phyloP scores from a whole-genome alignment of 768 basidiomycete genomes.

The Macrocybe gigantea region DNA sequence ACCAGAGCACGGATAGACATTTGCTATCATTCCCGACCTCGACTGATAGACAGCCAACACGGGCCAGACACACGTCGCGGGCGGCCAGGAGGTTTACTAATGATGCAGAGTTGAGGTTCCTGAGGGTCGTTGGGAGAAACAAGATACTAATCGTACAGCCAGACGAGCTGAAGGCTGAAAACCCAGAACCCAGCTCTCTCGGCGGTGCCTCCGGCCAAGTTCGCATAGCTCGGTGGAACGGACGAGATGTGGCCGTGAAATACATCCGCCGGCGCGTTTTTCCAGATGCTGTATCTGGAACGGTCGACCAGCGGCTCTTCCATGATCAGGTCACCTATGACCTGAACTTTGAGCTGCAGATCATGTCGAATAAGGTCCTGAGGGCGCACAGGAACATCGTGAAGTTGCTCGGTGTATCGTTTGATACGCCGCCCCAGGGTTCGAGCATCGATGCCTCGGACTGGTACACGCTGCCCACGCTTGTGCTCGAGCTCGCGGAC shows the following conservation, averaged over 20 bases:
- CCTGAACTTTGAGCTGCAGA: conserved; percentile 3
- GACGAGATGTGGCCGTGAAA: conserved; percentile 1
- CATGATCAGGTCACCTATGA: neutral
- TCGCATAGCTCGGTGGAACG: neutral
- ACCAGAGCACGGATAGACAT: too few relatives aligned
- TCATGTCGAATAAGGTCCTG: conserved; percentile 1
- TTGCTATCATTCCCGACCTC: too few relatives aligned
- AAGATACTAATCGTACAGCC: neutral
- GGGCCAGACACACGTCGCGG: neutral
- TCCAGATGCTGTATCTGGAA: too few relatives aligned
- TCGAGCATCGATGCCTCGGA: neutral
- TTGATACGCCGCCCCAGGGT: neutral
- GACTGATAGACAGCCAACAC: too few relatives aligned
- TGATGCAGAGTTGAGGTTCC: neutral
- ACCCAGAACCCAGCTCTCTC: neutral
- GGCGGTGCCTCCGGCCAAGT: neutral
- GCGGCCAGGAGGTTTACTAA: neutral
- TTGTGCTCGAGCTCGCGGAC: conserved; percentile 4
- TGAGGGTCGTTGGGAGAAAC: conserved; percentile 5
- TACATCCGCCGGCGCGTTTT: neutral
- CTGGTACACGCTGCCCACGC: neutral
- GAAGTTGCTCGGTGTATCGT: conserved; percentile 1
- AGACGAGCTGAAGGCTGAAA: neutral
- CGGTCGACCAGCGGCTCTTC: neutral
- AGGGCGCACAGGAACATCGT: conserved; percentile 1